These are phyloP conservation scores for Debaryomyces maramus DNA, from an alignment of 805 yeast genomes.

Conservation along the genomic window DNA sequence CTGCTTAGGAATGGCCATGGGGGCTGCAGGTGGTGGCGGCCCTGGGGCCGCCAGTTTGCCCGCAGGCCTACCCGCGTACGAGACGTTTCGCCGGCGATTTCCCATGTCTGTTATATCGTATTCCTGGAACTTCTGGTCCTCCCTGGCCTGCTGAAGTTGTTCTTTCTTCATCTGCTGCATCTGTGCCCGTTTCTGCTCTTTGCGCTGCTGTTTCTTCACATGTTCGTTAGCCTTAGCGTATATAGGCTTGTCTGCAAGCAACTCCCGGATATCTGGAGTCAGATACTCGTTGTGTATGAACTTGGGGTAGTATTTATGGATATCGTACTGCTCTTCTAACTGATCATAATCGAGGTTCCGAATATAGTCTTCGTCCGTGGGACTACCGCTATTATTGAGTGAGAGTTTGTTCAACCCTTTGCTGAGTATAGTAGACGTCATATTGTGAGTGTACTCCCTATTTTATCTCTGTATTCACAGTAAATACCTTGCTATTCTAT, in stretches of 20 bases:
- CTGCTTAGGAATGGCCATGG: too few relatives aligned
- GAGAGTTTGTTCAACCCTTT: constrained; percentile 12
- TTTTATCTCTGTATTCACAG: too few relatives aligned
- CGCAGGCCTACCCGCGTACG: too few relatives aligned
- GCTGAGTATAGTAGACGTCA: constrained; percentile 14
- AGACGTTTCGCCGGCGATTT: too few relatives aligned
- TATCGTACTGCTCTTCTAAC: constrained; percentile 32
- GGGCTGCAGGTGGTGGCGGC: too few relatives aligned
- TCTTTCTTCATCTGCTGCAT: too few relatives aligned
- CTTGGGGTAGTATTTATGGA: constrained; percentile 40
- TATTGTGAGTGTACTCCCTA: not conserved
- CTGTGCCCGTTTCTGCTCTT: constrained; percentile 1
- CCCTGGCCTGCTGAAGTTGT: too few relatives aligned
- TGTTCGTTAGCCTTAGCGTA: constrained; percentile 40
- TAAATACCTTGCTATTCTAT: not conserved
- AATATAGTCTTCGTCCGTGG: constrained; percentile 18
- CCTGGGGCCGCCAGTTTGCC: too few relatives aligned
- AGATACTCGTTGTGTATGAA: constrained; percentile 36
- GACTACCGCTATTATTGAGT: not conserved
- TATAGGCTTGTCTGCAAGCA: constrained; percentile 40
- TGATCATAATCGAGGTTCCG: constrained; percentile 33
- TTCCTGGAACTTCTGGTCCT: too few relatives aligned
- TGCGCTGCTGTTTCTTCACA: constrained; percentile 12
- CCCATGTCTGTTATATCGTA: too few relatives aligned
- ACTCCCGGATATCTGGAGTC: constrained; percentile 36